Conservation (phyloP, 2,329 filamentous ascomycete genomes). For the Rhynchosporium agropyri region DNA sequence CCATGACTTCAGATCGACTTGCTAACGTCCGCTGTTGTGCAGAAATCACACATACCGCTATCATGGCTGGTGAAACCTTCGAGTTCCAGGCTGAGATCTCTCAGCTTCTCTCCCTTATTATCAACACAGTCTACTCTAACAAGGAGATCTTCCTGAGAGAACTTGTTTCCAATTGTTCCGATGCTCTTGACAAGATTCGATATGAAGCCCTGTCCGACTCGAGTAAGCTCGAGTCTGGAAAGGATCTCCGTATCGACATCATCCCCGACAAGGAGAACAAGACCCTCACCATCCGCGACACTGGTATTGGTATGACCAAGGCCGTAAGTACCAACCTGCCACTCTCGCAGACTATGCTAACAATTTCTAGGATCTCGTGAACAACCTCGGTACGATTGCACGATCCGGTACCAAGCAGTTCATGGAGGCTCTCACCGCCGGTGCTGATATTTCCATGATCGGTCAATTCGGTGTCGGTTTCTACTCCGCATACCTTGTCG, state of each 20-base stretch:
- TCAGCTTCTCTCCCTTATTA: slow-evolving; percentile 99
- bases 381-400: slow-evolving; percentile 99
- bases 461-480: slow-evolving; percentile 99
- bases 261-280: slow-evolving; percentile 97
- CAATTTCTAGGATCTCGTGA: slow-evolving; percentile 81
- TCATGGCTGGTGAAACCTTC: slow-evolving; percentile 90
- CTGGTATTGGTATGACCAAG: slow-evolving; percentile 99
- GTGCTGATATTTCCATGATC: slow-evolving; percentile 99
- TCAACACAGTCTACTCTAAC: slow-evolving; percentile 99
- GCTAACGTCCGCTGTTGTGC: slow-evolving; percentile 24
- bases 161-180: slow-evolving; percentile 96
- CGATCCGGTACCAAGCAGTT: slow-evolving; percentile 99
- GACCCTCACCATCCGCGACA: slow-evolving; percentile 96
- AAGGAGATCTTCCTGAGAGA: slow-evolving; percentile 99
- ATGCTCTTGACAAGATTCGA: slow-evolving; percentile 99
- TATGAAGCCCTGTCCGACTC: slow-evolving; percentile 98
- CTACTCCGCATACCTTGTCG: slow-evolving; percentile 99
- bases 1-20: slow-evolving; percentile 3
- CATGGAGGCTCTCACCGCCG: slow-evolving; percentile 98
- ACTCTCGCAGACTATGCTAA: slow-evolving; percentile 43
- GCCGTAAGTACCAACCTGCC: slow-evolving; percentile 68
- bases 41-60: slow-evolving; percentile 47
- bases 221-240: slow-evolving; percentile 93
- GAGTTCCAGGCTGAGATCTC: slow-evolving; percentile 99
- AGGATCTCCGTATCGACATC: slow-evolving; percentile 98